Evolutionary conservation across 345 rosid genomes (phyloP).

Genomic region (Brassica rapa): DNA sequence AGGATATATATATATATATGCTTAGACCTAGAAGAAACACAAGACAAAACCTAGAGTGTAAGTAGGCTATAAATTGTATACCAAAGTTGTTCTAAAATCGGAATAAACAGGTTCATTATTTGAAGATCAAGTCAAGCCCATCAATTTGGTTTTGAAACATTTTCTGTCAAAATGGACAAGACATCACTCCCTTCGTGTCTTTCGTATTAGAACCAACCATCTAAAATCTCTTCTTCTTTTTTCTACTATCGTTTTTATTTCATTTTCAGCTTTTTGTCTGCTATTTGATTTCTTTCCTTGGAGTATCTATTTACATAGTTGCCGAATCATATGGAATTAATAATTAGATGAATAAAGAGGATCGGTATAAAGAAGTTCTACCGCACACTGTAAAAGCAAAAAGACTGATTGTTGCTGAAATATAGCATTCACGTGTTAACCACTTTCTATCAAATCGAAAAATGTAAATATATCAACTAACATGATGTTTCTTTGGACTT

Average conservation of each 20-base stretch:
- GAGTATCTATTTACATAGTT: conserved; percentile 8
- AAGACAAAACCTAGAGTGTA: conserved; percentile 25
- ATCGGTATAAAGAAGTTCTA: conserved; percentile 24
- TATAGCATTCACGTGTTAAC: background rate
- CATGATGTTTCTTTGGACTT: background rate
- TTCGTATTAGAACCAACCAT: conserved; percentile 40
- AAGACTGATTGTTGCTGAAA: background rate
- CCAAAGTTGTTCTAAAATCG: conserved; percentile 11
- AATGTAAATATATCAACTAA: background rate
- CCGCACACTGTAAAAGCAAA: conserved; percentile 18
- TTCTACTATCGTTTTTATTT: background rate
- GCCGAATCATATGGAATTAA: conserved; percentile 10
- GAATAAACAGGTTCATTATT: conserved; percentile 31
- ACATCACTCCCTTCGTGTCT: conserved; percentile 35
- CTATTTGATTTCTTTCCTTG: conserved; percentile 17
- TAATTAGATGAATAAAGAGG: conserved; percentile 31
- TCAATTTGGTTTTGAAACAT: conserved; percentile 37
- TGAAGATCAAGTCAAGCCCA: conserved; percentile 40
- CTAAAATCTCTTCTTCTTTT: conserved; percentile 13
- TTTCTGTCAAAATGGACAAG: conserved; percentile 41
- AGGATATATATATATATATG: conserved; percentile 36
- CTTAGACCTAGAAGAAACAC: conserved; percentile 35
- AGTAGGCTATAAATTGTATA: conserved; percentile 20
- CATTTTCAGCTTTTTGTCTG: conserved; percentile 27
- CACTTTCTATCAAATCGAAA: background rate